A percentile compares a stretch with the other conserved stretches of the same genome.
These are phyloP conservation scores for Chlorella ohadii DNA, from an alignment of 139 green algal species.

Conservation along the genomic window DNA sequence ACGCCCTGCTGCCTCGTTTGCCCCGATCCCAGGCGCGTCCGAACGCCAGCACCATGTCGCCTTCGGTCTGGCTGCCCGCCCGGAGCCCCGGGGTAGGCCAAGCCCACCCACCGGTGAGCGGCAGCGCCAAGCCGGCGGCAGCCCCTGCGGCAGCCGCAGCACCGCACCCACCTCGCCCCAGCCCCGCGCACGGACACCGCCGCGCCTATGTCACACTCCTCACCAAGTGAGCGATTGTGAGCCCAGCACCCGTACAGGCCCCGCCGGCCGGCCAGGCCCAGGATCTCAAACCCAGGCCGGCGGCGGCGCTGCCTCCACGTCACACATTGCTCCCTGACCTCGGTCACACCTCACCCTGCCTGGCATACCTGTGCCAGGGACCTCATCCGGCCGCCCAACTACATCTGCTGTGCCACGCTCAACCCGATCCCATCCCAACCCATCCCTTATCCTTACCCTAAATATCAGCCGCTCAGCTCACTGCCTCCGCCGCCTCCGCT, in stretches of 20 bases:
- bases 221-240: background rate
- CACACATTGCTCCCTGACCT: background rate
- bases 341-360: background rate
- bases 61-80: background rate
- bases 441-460: background rate
- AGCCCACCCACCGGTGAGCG: background rate
- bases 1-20: too few species aligned
- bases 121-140: background rate
- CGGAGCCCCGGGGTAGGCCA: too few species aligned
- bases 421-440: background rate
- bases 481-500: background rate
- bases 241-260: background rate
- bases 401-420: background rate
- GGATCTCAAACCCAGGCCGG: too few species aligned
- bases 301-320: background rate
- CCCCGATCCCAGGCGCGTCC: too few species aligned
- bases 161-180: background rate
- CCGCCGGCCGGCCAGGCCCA: background rate
- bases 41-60: background rate
- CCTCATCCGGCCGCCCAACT: background rate
- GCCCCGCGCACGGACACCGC: background rate
- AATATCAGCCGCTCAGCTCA: background rate
- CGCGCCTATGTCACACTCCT: conserved; percentile 42
- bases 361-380: background rate
- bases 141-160: background rate